Conservation (phyloP, 2,329 filamentous ascomycete species). For the Pseudogymnoascus sp. region DNA sequence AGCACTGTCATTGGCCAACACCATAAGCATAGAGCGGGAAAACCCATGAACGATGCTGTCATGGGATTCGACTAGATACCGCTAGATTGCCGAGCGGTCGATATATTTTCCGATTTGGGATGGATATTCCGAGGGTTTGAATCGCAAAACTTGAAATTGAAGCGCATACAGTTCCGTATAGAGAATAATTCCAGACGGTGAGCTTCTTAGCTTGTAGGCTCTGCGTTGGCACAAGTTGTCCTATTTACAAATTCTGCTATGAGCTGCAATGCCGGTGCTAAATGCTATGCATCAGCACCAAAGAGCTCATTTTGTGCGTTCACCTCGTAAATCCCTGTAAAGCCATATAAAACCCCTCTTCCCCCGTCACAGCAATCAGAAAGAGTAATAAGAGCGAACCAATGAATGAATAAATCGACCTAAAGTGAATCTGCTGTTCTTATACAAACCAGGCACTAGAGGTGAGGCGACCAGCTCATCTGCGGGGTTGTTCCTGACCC, state of each 20-base stretch:
- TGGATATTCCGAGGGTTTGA: background rate
- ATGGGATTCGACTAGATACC: conserved; percentile 2
- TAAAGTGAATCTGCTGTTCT: background rate
- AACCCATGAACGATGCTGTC: conserved; percentile 4
- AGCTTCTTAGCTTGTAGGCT: background rate
- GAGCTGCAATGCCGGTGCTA: background rate
- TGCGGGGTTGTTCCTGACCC: conserved; percentile 8
- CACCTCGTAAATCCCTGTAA: background rate
- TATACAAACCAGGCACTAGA: background rate
- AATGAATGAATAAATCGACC: background rate
- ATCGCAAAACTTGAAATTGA: conserved; percentile 2
- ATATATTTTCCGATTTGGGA: conserved; percentile 9
- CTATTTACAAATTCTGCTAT: background rate
- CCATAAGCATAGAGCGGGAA: background rate
- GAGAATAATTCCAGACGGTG: background rate
- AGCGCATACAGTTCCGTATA: background rate
- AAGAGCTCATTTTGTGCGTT: background rate
- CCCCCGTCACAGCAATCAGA: background rate
- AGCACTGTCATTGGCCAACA: background rate
- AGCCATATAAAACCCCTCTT: background rate
- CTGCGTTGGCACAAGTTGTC: background rate
- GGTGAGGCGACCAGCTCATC: background rate
- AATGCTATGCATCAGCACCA: background rate
- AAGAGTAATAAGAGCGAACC: background rate
- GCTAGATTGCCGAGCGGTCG: background rate